These are phyloP conservation scores for Sphaerostilbella broomeana DNA, from an alignment of 2,329 filamentous ascomycete genomes.

Conservation along the genomic window DNA sequence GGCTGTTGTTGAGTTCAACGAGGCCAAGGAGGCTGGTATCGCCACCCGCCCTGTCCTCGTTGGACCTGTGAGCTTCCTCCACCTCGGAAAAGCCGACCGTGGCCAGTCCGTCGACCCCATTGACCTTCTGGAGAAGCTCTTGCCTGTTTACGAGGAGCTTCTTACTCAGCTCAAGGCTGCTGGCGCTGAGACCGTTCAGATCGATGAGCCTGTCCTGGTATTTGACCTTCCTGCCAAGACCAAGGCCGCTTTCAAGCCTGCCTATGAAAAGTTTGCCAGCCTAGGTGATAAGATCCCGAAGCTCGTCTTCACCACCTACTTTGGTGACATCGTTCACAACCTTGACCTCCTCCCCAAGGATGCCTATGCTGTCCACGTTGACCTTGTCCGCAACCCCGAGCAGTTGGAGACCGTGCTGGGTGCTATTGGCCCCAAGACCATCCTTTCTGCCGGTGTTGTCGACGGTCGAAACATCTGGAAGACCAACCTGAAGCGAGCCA, in stretches of 20 bases:
- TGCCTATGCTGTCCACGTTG: conserved; percentile 82
- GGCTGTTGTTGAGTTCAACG: conserved; percentile 87
- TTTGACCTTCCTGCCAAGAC: conserved; percentile 84
- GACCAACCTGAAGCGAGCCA: conserved; percentile 95
- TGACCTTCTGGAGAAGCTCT: conserved; percentile 82
- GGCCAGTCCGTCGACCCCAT: conserved; percentile 89
- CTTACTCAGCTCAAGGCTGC: conserved; percentile 90
- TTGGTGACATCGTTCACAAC: conserved; percentile 99
- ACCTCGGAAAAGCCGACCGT: conserved; percentile 97
- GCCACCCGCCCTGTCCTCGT: conserved; percentile 87
- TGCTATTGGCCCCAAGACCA: conserved; percentile 80
- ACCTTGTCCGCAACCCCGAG: conserved; percentile 97
- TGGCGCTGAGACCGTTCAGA: conserved; percentile 94
- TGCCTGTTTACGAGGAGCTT: conserved; percentile 92
- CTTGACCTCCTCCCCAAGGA: conserved; percentile 77
- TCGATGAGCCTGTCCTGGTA: conserved; percentile 95
- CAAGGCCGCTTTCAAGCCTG: conserved; percentile 96
- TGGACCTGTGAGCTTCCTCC: conserved; percentile 94
- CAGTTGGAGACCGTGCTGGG: conserved; percentile 81
- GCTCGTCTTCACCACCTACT: conserved; percentile 92
- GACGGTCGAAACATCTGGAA: conserved; percentile 99
- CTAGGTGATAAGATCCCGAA: conserved; percentile 78
- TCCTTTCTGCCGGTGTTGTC: conserved; percentile 92
- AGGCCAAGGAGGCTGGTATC: conserved; percentile 97
- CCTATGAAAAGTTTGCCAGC: conserved; percentile 80